phyloP scores from a whole-genome alignment of 2,329 filamentous ascomycete genomes.

The Aspergillus bombycis region DNA sequence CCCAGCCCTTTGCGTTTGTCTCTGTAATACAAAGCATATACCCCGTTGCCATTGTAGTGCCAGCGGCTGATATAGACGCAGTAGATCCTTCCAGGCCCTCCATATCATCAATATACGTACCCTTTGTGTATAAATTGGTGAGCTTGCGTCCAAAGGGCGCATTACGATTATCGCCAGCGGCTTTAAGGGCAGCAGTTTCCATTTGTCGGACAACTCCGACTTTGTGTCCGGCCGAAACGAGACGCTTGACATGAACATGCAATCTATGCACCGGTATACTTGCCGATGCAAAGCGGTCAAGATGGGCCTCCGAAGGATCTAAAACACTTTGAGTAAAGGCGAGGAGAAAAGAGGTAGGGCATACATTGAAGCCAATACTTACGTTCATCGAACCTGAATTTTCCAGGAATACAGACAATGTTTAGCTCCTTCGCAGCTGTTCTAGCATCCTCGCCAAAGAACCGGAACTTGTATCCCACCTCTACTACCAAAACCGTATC shows the following conservation, averaged over 20 bases:
- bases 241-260: constrained; percentile 88
- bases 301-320: constrained; percentile 87
- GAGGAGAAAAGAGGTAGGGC: neutral
- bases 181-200: constrained; percentile 94
- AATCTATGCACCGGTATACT: constrained; percentile 92
- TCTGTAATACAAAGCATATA: constrained; percentile 94
- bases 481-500: constrained; percentile 91
- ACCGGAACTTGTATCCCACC: constrained; percentile 96
- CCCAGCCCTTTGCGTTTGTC: constrained; percentile 73
- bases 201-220: constrained; percentile 93
- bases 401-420: constrained; percentile 96
- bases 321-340: neutral
- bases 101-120: constrained; percentile 93
- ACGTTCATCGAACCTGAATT: constrained; percentile 91
- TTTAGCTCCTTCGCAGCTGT: constrained; percentile 86
- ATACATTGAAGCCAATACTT: constrained; percentile 33
- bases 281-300: constrained; percentile 89
- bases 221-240: constrained; percentile 91
- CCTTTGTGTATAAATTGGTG: constrained; percentile 96
- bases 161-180: constrained; percentile 91
- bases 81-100: constrained; percentile 69
- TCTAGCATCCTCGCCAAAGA: constrained; percentile 94
- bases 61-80: constrained; percentile 58
- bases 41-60: constrained; percentile 66
- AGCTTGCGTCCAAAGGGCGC: constrained; percentile 89